phyloP scores from a whole-genome alignment of 225 moss, liverwort and hornwort genomes.

The Straminergon stramineum region DNA sequence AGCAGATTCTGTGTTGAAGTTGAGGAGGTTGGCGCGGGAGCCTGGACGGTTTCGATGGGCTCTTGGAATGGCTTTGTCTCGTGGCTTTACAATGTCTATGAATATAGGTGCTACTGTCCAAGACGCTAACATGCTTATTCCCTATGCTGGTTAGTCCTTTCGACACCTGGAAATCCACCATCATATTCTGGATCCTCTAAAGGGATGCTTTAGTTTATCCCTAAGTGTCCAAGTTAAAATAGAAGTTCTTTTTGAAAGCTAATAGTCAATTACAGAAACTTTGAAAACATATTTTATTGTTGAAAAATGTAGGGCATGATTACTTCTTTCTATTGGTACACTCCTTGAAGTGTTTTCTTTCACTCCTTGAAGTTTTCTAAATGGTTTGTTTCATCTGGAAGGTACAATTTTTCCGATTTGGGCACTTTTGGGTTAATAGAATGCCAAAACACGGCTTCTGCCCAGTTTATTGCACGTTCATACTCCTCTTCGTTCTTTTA shows the following conservation, averaged over 20 bases:
- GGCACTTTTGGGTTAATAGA: neutral
- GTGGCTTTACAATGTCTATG: conserved; percentile 63
- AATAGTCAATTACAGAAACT: neutral
- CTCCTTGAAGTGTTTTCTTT: neutral
- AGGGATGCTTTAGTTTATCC: neutral
- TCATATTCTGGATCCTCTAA: neutral
- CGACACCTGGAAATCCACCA: neutral
- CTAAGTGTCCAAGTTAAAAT: neutral
- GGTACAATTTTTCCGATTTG: neutral
- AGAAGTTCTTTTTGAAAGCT: neutral
- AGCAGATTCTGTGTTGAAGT: conserved; percentile 67
- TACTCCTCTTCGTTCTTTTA: neutral
- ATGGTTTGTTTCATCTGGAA: neutral
- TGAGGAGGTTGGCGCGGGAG: conserved; percentile 81
- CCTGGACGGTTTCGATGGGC: conserved; percentile 88
- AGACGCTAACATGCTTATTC: conserved; percentile 87
- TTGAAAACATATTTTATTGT: neutral
- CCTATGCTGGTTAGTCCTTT: conserved; percentile 67
- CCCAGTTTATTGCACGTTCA: neutral
- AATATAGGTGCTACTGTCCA: conserved; percentile 55
- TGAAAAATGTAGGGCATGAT: neutral
- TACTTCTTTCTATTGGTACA: neutral
- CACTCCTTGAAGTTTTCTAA: neutral
- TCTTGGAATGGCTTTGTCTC: conserved; percentile 72
- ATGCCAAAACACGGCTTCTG: neutral